phyloP scores from a whole-genome alignment of 352 stramenopile species.

The Pythium sp. region DNA sequence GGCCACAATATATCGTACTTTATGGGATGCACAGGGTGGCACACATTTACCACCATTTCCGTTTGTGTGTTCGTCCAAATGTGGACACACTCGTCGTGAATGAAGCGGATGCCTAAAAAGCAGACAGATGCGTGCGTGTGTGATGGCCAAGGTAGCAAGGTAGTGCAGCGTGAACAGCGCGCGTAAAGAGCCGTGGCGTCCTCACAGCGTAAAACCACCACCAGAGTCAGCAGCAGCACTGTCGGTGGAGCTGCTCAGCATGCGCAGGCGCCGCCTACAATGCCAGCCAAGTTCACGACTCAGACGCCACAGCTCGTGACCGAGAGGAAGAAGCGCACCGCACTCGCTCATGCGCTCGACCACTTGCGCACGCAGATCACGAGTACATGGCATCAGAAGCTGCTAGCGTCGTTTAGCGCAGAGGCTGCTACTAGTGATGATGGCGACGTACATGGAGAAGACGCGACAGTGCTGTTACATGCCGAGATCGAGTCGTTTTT shows the following conservation, averaged over 20 bases:
- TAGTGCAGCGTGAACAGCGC: neutral
- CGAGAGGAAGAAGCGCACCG: conserved; percentile 7
- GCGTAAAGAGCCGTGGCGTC: neutral
- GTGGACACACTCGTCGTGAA: neutral
- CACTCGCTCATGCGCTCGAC: conserved; percentile 11
- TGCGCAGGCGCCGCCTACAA: neutral
- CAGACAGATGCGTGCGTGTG: too few species aligned
- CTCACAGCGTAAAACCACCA: neutral
- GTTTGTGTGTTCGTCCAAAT: neutral
- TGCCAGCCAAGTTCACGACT: conserved; percentile 5
- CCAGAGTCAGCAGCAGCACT: neutral
- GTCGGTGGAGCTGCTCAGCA: neutral
- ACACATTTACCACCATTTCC: neutral
- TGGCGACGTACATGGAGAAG: neutral
- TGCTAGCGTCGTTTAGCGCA: neutral
- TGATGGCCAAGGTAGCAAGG: too few species aligned
- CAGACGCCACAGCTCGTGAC: conserved; percentile 4
- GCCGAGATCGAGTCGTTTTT: conserved; percentile 46
- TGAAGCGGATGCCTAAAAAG: neutral
- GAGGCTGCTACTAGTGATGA: neutral
- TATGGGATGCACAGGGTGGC: neutral
- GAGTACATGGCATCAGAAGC: neutral
- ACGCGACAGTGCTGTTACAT: conserved; percentile 9
- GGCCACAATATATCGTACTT: neutral
- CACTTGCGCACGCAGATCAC: neutral